Conservation (phyloP, 352 stramenopile species). For the Phytophthora citricola region DNA sequence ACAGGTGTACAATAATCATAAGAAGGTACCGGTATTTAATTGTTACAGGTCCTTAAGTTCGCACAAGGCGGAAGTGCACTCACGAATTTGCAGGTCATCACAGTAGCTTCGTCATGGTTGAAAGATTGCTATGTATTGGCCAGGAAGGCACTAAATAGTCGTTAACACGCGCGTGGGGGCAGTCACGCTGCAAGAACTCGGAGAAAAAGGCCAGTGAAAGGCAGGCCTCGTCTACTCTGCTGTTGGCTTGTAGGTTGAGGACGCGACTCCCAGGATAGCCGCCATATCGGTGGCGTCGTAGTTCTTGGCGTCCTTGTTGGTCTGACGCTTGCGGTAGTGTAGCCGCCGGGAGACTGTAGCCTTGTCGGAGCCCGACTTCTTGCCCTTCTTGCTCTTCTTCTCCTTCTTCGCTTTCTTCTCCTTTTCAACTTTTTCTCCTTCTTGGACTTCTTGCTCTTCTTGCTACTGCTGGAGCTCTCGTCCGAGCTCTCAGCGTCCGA, state of each 20-base stretch:
- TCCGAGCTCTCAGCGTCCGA: slow-evolving; percentile 38
- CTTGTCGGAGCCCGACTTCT: slow-evolving; percentile 49
- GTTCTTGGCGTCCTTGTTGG: slow-evolving; percentile 88
- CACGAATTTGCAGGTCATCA: too few relatives aligned
- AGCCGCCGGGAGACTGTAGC: slow-evolving; percentile 67
- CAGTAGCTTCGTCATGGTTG: slow-evolving; percentile 1
- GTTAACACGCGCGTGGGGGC: slow-evolving; percentile 5
- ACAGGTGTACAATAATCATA: too few relatives aligned
- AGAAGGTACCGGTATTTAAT: too few relatives aligned
- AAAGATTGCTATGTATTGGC: slow-evolving; percentile 37
- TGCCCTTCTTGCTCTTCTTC: slow-evolving; percentile 76
- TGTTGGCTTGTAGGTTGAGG: slow-evolving; percentile 40
- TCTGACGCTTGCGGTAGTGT: slow-evolving; percentile 81
- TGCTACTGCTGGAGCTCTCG: slow-evolving; percentile 30
- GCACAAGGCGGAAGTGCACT: too few relatives aligned
- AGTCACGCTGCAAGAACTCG: background rate
- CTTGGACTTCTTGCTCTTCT: slow-evolving; percentile 40
- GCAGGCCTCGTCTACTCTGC: slow-evolving; percentile 20
- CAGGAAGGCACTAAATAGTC: slow-evolving; percentile 40
- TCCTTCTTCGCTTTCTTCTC: slow-evolving; percentile 60
- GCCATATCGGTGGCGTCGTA: slow-evolving; percentile 88
- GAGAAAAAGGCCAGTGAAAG: background rate
- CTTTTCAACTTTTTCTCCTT: slow-evolving; percentile 54
- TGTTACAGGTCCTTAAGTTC: too few relatives aligned
- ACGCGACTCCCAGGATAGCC: slow-evolving; percentile 83